Conservation (phyloP, 164 flowering plant species). For the Dillenia turbinata region DNA sequence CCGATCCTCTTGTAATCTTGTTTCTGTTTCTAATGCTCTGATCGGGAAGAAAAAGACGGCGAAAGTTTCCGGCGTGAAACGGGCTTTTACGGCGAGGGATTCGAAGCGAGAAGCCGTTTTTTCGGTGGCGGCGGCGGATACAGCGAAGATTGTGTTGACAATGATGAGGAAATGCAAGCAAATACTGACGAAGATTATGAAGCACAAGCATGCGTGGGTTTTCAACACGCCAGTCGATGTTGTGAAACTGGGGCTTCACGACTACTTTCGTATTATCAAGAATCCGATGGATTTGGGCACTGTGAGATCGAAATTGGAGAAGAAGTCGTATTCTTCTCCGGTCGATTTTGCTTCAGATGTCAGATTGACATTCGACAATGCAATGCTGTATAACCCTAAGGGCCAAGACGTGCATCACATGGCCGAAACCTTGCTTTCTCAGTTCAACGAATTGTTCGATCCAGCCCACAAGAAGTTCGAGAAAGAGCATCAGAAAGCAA, state of each 20-base stretch:
- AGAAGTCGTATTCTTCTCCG: constrained; percentile 12
- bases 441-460: constrained; percentile 27
- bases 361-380: constrained; percentile 26
- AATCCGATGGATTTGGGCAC: constrained; percentile 36
- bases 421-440: constrained; percentile 17
- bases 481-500: constrained; percentile 6
- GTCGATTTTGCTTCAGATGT: constrained; percentile 30
- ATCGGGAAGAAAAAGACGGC: no score
- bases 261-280: constrained; percentile 21
- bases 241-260: constrained; percentile 18
- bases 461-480: constrained; percentile 16
- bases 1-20: no score
- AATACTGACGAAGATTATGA: constrained; percentile 26
- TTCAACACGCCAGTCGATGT: constrained; percentile 30
- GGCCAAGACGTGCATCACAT: constrained; percentile 17
- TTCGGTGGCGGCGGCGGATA: no score
- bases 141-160: neutral
- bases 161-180: constrained; percentile 21
- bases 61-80: no score
- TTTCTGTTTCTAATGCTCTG: no score
- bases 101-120: no score
- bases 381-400: constrained; percentile 25
- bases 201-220: constrained; percentile 20
- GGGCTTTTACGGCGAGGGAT: no score
- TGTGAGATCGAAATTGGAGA: constrained; percentile 17